Evolutionary conservation across 352 stramenopile species (phyloP).

Genomic region (Globisporangium barbulae): DNA sequence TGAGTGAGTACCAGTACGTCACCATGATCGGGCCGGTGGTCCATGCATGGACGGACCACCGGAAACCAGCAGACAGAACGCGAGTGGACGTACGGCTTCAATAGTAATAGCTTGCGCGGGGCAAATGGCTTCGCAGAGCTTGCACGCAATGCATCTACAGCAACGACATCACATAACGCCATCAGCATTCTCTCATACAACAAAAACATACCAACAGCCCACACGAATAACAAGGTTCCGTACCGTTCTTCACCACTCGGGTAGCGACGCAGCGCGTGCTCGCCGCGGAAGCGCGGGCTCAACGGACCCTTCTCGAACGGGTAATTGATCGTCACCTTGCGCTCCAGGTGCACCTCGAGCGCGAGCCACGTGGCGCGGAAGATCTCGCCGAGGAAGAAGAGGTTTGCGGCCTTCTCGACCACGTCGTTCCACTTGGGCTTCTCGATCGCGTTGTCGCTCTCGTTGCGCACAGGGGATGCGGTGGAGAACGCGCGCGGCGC

Average conservation of each 20-base stretch:
- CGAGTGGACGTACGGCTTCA: conserved; percentile 77
- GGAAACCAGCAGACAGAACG: conserved; percentile 3
- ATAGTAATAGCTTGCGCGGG: conserved; percentile 99
- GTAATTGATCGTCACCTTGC: conserved; percentile 99
- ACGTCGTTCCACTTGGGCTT: conserved; percentile 71
- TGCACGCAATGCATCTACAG: conserved; percentile 98
- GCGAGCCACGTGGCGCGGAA: conserved; percentile 76
- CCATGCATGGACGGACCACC: conserved; percentile 7
- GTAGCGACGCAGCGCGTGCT: conserved; percentile 98
- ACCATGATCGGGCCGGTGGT: background rate
- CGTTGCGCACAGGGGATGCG: conserved; percentile 15
- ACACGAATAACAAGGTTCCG: conserved; percentile 11
- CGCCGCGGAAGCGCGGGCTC: conserved; percentile 97
- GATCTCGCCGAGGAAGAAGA: conserved; percentile 84
- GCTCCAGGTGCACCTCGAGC: conserved; percentile 80
- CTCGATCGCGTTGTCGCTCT: conserved; percentile 26
- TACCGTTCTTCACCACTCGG: conserved; percentile 98
- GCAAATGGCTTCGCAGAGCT: conserved; percentile 99
- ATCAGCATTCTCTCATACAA: background rate
- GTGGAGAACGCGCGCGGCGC: conserved; percentile 32
- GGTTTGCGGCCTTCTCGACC: conserved; percentile 78
- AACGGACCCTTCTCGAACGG: conserved; percentile 97
- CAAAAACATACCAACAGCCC: background rate
- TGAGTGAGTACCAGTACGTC: conserved; percentile 7
- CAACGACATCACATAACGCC: conserved; percentile 7